Conservation (phyloP, 495 filamentous ascomycete species). For the Penicillium coprophilum region DNA sequence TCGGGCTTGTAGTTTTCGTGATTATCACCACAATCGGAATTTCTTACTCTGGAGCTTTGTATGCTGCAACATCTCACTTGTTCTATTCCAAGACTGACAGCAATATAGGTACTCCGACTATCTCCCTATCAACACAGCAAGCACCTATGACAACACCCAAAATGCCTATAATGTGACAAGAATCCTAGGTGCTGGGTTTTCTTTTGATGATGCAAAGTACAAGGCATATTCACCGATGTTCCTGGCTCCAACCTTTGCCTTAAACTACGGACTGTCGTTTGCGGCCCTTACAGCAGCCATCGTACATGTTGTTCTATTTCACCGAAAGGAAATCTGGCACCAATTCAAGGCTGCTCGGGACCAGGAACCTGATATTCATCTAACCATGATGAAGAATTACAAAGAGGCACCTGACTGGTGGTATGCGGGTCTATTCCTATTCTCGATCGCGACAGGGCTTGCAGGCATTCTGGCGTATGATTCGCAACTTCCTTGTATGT, state of each 20-base stretch:
- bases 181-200: constrained; percentile 51
- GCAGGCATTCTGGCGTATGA: constrained; percentile 55
- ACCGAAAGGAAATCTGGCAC: constrained; percentile 57
- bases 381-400: constrained; percentile 28
- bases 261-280: constrained; percentile 62
- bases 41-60: constrained; percentile 58
- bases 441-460: constrained; percentile 52
- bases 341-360: constrained; percentile 51
- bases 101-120: constrained; percentile 37
- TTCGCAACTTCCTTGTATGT: constrained; percentile 50
- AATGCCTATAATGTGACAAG: constrained; percentile 52
- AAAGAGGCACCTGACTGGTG: constrained; percentile 29
- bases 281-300: constrained; percentile 58
- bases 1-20: constrained; percentile 59
- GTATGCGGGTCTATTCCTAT: constrained; percentile 23
- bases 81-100: constrained; percentile 5
- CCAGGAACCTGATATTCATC: constrained; percentile 50
- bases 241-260: constrained; percentile 60
- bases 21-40: constrained; percentile 48
- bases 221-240: constrained; percentile 62
- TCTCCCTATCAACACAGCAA: constrained; percentile 59
- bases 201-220: constrained; percentile 54
- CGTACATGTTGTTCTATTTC: constrained; percentile 57
- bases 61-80: constrained; percentile 14
- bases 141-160: constrained; percentile 62